phyloP scores from a whole-genome alignment of 2,329 filamentous ascomycete genomes.

The Aspergillus jensenii region DNA sequence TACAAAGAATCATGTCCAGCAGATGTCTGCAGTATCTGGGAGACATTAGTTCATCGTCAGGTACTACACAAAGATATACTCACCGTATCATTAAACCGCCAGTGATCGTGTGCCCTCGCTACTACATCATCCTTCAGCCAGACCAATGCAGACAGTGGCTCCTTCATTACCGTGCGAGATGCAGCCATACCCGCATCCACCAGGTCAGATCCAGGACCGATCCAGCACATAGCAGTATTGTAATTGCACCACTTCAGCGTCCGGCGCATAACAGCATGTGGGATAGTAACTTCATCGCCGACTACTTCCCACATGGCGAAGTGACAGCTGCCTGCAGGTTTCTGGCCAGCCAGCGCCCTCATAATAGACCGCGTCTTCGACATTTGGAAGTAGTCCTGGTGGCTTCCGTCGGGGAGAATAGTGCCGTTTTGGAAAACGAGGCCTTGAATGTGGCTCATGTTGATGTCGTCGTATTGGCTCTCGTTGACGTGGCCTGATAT shows the following conservation, averaged over 20 bases:
- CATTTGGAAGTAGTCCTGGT: slow-evolving; percentile 37
- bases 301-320: slow-evolving; percentile 35
- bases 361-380: slow-evolving; percentile 21
- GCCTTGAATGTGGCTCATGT: slow-evolving; percentile 26
- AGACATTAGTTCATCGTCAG: neutral
- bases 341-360: slow-evolving; percentile 11
- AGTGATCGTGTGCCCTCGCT: slow-evolving; percentile 35
- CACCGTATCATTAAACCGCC: slow-evolving; percentile 23
- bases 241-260: slow-evolving; percentile 39
- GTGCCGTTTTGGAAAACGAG: slow-evolving; percentile 31
- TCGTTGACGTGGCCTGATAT: slow-evolving; percentile 25
- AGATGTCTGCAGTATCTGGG: neutral
- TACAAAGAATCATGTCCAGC: slow-evolving; percentile 1
- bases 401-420: slow-evolving; percentile 29
- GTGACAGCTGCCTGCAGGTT: slow-evolving; percentile 7
- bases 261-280: slow-evolving; percentile 34
- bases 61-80: neutral
- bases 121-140: slow-evolving; percentile 38
- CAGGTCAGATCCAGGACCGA: slow-evolving; percentile 29
- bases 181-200: slow-evolving; percentile 24
- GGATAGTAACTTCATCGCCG: slow-evolving; percentile 28
- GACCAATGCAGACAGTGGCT: slow-evolving; percentile 39
- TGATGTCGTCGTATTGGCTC: slow-evolving; percentile 15
- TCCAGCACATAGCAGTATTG: slow-evolving; percentile 37
- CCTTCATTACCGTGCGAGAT: slow-evolving; percentile 11